Evolutionary conservation across 2,329 filamentous ascomycete species (phyloP), one percentile per base, ranked within the genome.

Genomic region (Harringtonia lauricola): DNA sequence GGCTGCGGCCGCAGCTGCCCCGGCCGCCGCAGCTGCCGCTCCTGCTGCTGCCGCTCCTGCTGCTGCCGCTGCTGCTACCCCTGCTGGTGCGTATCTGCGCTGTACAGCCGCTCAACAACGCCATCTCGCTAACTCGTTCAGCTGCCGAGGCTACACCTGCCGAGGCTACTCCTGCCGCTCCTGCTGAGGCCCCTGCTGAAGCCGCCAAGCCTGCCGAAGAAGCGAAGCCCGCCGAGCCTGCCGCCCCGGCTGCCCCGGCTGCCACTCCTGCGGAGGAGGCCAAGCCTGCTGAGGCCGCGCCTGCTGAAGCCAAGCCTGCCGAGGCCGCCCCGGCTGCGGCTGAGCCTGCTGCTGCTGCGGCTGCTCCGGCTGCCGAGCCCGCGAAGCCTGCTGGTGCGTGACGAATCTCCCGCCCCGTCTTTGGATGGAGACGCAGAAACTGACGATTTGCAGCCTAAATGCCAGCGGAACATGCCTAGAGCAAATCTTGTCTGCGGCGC

Each of bases 1-100:
- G 17, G 55, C 57, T 36, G 49, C 55, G n/a, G 49, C 55, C 30
- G 54, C 54, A 47, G 52, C 56, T 9, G 49, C 56, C 41, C 35
- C 17, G 35, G 17, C 41, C 14, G 35, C 41, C 18, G 57, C 57
- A 24, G 51, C 61, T 26, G 52, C 52, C 21, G 42, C 41, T 47
- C 51, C 53, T 44, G 47, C 52, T 14, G 51, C 54, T 49, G 51
- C 19, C 9, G 49, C 57, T 6, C 9, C 36, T 26, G 10, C 36
- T 34, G 12, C 12, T 15, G 8, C 28, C 8, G 28, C 30, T 31
- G 30, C 24, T 26, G 24, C 24, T 26, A 10, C 24, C 24, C 24
- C 24, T 26, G 24, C 24, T 26, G 24, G 24, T 26, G 6, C 24
- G 24, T 31, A 8, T 31, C n/a, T n/a, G n/a, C n/a, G n/a, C n/a